phyloP scores from a whole-genome alignment of 257 asterid species.

The Scutellaria minor region DNA sequence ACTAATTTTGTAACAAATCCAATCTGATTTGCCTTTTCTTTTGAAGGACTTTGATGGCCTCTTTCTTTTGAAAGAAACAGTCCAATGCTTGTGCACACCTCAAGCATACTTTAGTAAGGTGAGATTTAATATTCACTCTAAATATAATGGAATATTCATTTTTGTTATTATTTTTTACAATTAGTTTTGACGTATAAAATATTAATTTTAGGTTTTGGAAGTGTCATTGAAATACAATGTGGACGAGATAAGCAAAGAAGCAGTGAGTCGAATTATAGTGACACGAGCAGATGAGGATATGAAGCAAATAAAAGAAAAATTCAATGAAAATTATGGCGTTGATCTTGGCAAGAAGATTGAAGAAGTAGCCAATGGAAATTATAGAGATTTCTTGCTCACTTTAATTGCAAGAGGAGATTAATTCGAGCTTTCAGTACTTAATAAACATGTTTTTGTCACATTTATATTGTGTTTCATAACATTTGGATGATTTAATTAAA shows the following conservation, averaged over 20 bases:
- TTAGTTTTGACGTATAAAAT: too few species aligned
- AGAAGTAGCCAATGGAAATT: slow-evolving; percentile 76
- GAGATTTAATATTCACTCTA: neutral
- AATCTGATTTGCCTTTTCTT: neutral
- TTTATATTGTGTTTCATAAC: too few species aligned
- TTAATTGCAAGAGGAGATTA: slow-evolving; percentile 59
- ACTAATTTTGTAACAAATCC: neutral
- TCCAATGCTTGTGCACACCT: slow-evolving; percentile 73
- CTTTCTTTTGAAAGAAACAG: slow-evolving; percentile 43
- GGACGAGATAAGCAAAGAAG: slow-evolving; percentile 63
- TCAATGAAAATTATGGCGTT: slow-evolving; percentile 42
- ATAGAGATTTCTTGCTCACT: slow-evolving; percentile 77
- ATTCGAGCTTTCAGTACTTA: neutral
- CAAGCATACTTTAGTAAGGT: slow-evolving; percentile 69
- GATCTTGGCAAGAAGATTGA: slow-evolving; percentile 57
- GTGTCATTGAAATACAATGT: slow-evolving; percentile 51
- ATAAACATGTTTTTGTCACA: too few species aligned
- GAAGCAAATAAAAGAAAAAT: slow-evolving; percentile 72
- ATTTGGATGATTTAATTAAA: too few species aligned
- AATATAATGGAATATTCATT: neutral
- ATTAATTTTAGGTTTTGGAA: slow-evolving; percentile 46
- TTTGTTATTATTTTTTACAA: neutral
- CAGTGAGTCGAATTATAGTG: slow-evolving; percentile 66
- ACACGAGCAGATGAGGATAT: slow-evolving; percentile 77
- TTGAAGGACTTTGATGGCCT: slow-evolving; percentile 59